A percentile compares a stretch with the other conserved stretches of the same genome.
These are phyloP conservation scores for Brassica incana DNA, from an alignment of 345 rosid genomes.

Conservation along the genomic window DNA sequence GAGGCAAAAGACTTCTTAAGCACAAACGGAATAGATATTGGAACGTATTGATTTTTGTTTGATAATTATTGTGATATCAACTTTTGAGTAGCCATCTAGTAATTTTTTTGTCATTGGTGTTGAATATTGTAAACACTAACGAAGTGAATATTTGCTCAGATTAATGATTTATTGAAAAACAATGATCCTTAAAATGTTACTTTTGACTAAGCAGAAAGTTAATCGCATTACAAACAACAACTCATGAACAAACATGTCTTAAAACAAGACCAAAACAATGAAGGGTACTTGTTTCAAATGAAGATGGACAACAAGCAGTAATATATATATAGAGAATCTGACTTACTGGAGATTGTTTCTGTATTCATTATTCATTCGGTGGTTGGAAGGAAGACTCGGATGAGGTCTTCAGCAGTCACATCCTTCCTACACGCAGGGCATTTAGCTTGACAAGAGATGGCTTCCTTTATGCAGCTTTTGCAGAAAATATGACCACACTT, in stretches of 20 bases:
- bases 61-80: no score
- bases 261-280: background rate
- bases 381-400: constrained; percentile 87
- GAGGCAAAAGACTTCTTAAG: constrained; percentile 74
- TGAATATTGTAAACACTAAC: no score
- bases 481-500: constrained; percentile 99
- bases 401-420: constrained; percentile 58
- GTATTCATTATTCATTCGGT: constrained; percentile 40
- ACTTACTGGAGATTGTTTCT: constrained; percentile 10
- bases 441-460: constrained; percentile 55
- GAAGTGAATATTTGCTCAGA: no score
- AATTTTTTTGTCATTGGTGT: no score
- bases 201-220: background rate
- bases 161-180: no score
- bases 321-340: background rate
- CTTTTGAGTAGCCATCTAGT: no score
- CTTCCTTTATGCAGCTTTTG: constrained; percentile 63
- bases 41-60: constrained; percentile 36
- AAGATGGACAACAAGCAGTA: background rate
- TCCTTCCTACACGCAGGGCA: constrained; percentile 93
- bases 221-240: constrained; percentile 9
- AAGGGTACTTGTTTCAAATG: constrained; percentile 1
- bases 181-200: background rate
- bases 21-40: constrained; percentile 62
- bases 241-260: background rate